phyloP scores from a whole-genome alignment of 352 stramenopile species.

The Globisporangium lucens region DNA sequence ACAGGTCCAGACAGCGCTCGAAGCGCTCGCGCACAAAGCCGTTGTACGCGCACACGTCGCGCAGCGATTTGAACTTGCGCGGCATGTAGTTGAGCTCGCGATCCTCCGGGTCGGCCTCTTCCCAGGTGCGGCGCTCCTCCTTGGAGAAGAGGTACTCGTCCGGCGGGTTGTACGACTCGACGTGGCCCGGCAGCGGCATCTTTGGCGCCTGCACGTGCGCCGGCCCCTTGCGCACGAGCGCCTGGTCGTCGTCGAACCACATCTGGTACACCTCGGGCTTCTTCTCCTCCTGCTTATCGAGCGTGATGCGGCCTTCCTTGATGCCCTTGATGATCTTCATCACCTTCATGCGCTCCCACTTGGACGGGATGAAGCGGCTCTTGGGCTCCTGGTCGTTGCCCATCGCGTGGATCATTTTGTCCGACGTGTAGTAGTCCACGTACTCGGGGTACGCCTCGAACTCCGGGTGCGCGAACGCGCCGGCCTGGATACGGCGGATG shows the following conservation, averaged over 20 bases:
- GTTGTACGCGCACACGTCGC: constrained; percentile 95
- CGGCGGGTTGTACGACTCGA: constrained; percentile 98
- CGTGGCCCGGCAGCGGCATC: constrained; percentile 96
- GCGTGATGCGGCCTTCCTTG: constrained; percentile 93
- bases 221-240: constrained; percentile 89
- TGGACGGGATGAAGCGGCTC: constrained; percentile 93
- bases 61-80: constrained; percentile 96
- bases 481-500: constrained; percentile 95
- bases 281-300: constrained; percentile 91
- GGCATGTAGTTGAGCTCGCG: constrained; percentile 97
- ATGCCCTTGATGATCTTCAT: constrained; percentile 96
- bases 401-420: constrained; percentile 88
- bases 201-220: constrained; percentile 98
- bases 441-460: constrained; percentile 92
- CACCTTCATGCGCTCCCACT: constrained; percentile 98
- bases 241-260: constrained; percentile 91
- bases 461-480: constrained; percentile 89
- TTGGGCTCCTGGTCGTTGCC: constrained; percentile 90
- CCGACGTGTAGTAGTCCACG: constrained; percentile 86
- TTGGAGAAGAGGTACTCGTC: constrained; percentile 98
- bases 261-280: constrained; percentile 90
- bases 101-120: constrained; percentile 93
- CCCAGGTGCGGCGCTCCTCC: constrained; percentile 95
- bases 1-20: constrained; percentile 99
- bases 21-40: constrained; percentile 99